These are phyloP conservation scores for Calycina herbarum DNA, from an alignment of 2,329 filamentous ascomycete genomes.

Conservation along the genomic window DNA sequence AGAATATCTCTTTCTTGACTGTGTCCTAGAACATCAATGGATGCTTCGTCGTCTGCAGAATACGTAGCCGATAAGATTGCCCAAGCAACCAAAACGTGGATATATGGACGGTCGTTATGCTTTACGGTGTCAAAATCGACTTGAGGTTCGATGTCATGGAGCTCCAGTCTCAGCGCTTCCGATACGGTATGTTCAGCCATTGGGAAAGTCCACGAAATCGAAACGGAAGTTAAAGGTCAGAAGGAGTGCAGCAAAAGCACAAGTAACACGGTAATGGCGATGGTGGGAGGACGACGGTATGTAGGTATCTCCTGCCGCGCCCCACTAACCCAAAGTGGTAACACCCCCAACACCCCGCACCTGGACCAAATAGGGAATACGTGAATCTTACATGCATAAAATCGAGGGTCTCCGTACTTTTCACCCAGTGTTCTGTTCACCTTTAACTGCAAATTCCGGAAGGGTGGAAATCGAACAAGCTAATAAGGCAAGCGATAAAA, in stretches of 20 bases:
- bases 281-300: background rate
- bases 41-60: conserved; percentile 10
- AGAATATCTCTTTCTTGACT: conserved; percentile 2
- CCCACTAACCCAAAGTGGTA: conserved; percentile 4
- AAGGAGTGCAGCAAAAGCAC: background rate
- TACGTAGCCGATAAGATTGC: conserved; percentile 8
- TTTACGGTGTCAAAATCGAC: background rate
- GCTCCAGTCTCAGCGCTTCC: conserved; percentile 6
- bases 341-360: background rate
- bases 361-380: background rate
- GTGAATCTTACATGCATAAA: conserved; percentile 1
- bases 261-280: background rate
- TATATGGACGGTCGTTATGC: background rate
- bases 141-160: conserved; percentile 3
- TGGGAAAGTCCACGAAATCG: background rate
- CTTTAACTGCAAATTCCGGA: background rate
- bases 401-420: background rate
- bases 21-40: background rate
- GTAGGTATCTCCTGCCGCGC: background rate
- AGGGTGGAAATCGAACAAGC: background rate
- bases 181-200: conserved; percentile 1
- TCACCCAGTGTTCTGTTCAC: background rate
- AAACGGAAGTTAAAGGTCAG: background rate
- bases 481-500: background rate
- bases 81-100: conserved; percentile 4